Base-by-base conservation (phyloP, 2,329 filamentous ascomycete genomes). In the Elsinoe fawcettii region DNA sequence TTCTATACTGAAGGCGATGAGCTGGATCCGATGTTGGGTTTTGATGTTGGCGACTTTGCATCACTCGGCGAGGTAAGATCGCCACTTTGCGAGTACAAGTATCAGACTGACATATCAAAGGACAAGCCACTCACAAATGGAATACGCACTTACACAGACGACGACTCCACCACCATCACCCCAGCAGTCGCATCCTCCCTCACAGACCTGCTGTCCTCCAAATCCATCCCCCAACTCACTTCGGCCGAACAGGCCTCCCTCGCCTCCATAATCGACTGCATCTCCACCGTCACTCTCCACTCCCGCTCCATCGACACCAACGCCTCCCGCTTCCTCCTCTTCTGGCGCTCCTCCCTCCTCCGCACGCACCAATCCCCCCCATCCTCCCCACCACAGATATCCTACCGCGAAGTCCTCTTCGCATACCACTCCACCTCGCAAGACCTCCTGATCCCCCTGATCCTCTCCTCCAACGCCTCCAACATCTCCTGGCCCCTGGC, bases 301-400 rank as follows among this genome's bases (percentile, higher is more conserved):
- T 83, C 90, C 16, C 83, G 89, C 5, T 95, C 90, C 2, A 87
- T 96, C 73, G 91, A 96, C 66, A 88, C 89, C 65, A 95, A 96
- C 66, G 91, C 88, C 2, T 86, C 88, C 7, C 84, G 90, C 43
- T 96, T 91, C 70, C 82, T 96, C 72, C 77, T 96, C 11, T 93
- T 93, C 71, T 93, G 92, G 73, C 81, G 89, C 18, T 59, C 51
- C 11, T 43, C 44, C 87, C 95, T 65, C 85, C 92, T 67, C 84
- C 84, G 51, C 2, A 59, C 57, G 2, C 58, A 55, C 20, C 54
- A 56, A 49, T 58, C 56, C 14, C 18, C 46, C 12, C 16, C 58
- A 5, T 18, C n/a, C 1, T 20, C 44, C 22, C 25, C 57, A 5
- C 8, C 36, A 3, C 22, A 36, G 9, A 27, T 30, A 39, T 78